A percentile compares a stretch with the other conserved stretches of the same genome.
Conservation (phyloP, 352 stramenopile genomes). For the Globisporangium polare region DNA sequence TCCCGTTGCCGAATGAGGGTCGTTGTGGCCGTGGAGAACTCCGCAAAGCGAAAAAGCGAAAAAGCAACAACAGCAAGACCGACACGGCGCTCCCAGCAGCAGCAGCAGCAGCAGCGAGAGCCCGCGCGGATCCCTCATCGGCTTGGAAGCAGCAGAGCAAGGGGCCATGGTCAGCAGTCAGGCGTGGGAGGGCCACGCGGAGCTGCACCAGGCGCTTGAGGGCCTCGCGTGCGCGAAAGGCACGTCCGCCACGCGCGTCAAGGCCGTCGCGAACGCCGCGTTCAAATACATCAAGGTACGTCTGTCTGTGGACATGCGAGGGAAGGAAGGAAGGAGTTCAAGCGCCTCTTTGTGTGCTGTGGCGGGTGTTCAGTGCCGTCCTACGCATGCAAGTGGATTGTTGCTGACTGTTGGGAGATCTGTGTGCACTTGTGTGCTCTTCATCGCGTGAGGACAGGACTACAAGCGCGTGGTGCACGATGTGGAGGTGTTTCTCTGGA, state of each 20-base stretch:
- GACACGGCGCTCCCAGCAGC: neutral
- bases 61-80: neutral
- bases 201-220: conserved; percentile 65
- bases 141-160: neutral
- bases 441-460: conserved; percentile 30
- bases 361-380: no score
- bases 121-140: neutral
- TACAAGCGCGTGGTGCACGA: conserved; percentile 88
- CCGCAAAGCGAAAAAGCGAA: no score
- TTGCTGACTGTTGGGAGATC: conserved; percentile 18
- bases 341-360: neutral
- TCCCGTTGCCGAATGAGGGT: neutral
- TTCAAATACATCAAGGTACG: conserved; percentile 71
- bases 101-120: neutral
- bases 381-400: conserved; percentile 5
- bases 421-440: conserved; percentile 4
- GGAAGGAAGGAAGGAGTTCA: neutral
- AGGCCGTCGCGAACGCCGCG: conserved; percentile 60
- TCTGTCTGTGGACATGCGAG: neutral
- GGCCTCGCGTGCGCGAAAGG: conserved; percentile 70
- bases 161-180: conserved; percentile 1
- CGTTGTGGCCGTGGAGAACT: neutral
- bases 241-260: conserved; percentile 75
- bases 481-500: conserved; percentile 83
- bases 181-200: conserved; percentile 61